Percentiles rank a stretch among this genome's conserved stretches.
These are phyloP conservation scores for Plasmodium coatneyi DNA, from an alignment of 169 alveolate genomes.

Conservation along the genomic window DNA sequence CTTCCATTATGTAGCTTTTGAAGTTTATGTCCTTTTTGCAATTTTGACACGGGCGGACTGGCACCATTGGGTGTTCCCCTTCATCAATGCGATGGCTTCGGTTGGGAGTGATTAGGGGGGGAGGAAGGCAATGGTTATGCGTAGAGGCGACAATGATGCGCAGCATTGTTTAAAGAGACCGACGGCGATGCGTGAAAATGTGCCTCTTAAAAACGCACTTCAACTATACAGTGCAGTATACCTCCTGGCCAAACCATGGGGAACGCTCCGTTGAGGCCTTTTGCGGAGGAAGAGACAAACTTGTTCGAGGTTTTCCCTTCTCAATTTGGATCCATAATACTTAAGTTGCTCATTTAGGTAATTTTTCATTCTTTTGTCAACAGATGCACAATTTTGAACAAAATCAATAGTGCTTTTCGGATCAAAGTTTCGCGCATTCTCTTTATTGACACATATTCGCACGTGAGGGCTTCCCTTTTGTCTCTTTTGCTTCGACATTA, in stretches of 20 bases:
- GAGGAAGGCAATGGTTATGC: not conserved
- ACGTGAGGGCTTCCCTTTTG: not conserved
- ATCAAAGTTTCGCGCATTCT: not conserved
- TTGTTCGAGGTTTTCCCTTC: constrained; percentile 18
- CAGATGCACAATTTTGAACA: not conserved
- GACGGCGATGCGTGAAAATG: not conserved
- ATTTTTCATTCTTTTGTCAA: constrained; percentile 29
- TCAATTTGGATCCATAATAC: constrained; percentile 15
- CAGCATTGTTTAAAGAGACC: not conserved
- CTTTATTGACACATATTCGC: not conserved
- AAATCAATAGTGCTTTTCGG: constrained; percentile 1
- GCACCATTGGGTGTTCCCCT: not conserved
- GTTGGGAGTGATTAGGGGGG: not conserved
- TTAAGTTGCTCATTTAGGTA: constrained; percentile 56
- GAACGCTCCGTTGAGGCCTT: not conserved
- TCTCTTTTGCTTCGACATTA: not conserved
- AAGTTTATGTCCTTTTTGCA: not conserved
- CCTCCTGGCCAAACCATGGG: not conserved
- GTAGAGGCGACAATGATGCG: not conserved
- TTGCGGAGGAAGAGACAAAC: constrained; percentile 1
- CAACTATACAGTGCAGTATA: not conserved
- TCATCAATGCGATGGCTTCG: not conserved
- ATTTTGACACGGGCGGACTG: not conserved
- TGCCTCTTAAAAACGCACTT: not conserved
- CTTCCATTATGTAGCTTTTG: not conserved